Conservation (phyloP, 768 basidiomycete species). For the Termitomyces sp. region DNA sequence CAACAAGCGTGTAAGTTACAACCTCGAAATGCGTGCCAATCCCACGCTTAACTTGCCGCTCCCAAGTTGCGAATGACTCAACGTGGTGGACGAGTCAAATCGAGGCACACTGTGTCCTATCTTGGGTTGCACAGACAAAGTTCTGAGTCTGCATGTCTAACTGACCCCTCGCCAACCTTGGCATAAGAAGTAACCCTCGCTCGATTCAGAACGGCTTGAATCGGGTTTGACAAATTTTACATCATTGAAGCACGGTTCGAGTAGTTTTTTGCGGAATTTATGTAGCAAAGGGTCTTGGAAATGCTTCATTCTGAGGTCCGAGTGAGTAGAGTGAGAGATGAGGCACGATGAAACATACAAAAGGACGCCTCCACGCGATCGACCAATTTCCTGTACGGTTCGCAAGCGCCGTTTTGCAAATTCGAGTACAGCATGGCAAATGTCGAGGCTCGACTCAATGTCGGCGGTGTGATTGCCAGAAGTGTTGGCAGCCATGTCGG, state of each 20-base stretch:
- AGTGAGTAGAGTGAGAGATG: background rate
- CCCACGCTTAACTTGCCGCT: background rate
- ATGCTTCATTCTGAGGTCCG: slow-evolving; percentile 65
- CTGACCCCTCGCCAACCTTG: slow-evolving; percentile 51
- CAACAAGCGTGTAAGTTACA: background rate
- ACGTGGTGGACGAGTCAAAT: background rate
- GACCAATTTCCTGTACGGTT: slow-evolving; percentile 35
- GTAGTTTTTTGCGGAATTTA: slow-evolving; percentile 52
- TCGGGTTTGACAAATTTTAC: slow-evolving; percentile 76
- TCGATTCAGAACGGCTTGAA: slow-evolving; percentile 72
- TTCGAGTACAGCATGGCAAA: slow-evolving; percentile 67
- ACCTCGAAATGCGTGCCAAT: background rate
- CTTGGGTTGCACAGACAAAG: background rate
- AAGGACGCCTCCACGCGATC: slow-evolving; percentile 45
- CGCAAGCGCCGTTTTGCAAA: slow-evolving; percentile 58
- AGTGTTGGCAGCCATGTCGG: slow-evolving; percentile 87
- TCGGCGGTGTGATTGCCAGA: slow-evolving; percentile 69
- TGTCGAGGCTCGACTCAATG: slow-evolving; percentile 60
- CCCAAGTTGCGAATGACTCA: background rate
- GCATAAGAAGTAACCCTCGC: slow-evolving; percentile 87
- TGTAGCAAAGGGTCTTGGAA: slow-evolving; percentile 72
- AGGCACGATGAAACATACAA: slow-evolving; percentile 36
- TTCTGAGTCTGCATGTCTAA: background rate
- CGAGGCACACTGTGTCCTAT: background rate
- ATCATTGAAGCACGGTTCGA: slow-evolving; percentile 59